Evolutionary conservation across 2,329 filamentous ascomycete species (phyloP), one percentile per base, ranked within the genome.

Genomic region (Fusarium gaditjirri): DNA sequence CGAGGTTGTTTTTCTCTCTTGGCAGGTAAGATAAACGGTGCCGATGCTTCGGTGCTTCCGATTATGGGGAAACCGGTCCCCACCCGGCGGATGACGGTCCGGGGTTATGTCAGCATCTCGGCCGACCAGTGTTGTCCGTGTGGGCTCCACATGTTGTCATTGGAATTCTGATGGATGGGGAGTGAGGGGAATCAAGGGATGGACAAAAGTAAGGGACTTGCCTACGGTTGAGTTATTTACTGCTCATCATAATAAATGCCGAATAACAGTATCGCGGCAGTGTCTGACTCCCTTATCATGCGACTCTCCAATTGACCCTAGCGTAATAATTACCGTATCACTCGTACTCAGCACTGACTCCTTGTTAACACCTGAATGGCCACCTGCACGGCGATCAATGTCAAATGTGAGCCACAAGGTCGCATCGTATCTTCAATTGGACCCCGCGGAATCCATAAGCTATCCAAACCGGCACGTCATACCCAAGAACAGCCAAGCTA

Each of bases 81-180:
- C 63, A 50, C 43, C 44, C 44, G 55, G 25, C 43, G 55, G 35
- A 59, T 59, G 50, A 27, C 39, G 38, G 39, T 43, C 31, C 58
- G 52, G 43, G 58, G 44, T 58, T 52, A 65, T 68, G 52, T 62
- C 56, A 72, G 58, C 61, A 55, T 65, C 42, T 70, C 74, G 74
- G 72, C 62, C 72, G 72, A 74, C 39, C 50, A 39, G 54, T 75
- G 53, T 71, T 69, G 69, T 70, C 71, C 61, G 67, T 68, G 27
- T 68, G 27, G 23, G 33, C n/a, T 55, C 65, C 69, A 54, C 58
- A 21, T 61, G 23, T 42, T 68, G 33, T 53, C 52, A 62, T 42
- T 72, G 65, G 44, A 69, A 70, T 65, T 53, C 69, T 49, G 46
- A 54, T 31, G 65, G 62, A 61, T 53, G 41, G 41, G 55, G 43